Base-by-base conservation (phyloP, 768 basidiomycete species). In the Rickenella mellea region DNA sequence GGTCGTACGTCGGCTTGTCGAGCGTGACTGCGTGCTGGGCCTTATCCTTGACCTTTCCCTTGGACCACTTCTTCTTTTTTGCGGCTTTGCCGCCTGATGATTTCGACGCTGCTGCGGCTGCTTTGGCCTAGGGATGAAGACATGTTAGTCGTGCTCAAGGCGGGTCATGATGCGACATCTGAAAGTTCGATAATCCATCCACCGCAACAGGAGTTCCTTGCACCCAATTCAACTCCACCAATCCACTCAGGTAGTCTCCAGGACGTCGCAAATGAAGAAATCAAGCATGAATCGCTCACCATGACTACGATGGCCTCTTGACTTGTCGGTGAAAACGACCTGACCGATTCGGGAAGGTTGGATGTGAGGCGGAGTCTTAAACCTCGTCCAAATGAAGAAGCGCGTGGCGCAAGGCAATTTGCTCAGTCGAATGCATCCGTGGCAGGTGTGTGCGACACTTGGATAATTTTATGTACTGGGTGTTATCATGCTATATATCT, bases 61-160 rank as follows among this genome's bases (percentile, higher is more conserved):
- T 98, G 55, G 90, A 96, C 93, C 93, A 97, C 79, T 98, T 98
- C 89, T 98, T 98, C 80, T 98, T 98, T 79, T 97, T 97, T 49
- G 87, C 89, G 59, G 84, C 69, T 65, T 91, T 91, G 61, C 86
- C 83, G 52, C 84, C 82, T 51, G 76, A 67, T 39, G 80, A 70
- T 46, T 73, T 68, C 46, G 82, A 66, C 51, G 87, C 67, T 58
- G 80, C 70, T 70, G 82, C 80, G 76, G 86, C 87, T 60, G 85
- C 81, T 75, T 82, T 76, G 66, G 75, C 72, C 75, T 76, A 56
- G 12, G 41, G 48, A 25, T 45, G 43, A 40, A 43, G 41, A 7
- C 11, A 28, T 22, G 22, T 40, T 21, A 40, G 39, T 17, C 11
- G 27, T 10, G 26, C n/a, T 20, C 33, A 17, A 12, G 15, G 15